Evolutionary conservation across 179 eudicot genomes (phyloP).

Genomic region (Amaranthus tricolor): DNA sequence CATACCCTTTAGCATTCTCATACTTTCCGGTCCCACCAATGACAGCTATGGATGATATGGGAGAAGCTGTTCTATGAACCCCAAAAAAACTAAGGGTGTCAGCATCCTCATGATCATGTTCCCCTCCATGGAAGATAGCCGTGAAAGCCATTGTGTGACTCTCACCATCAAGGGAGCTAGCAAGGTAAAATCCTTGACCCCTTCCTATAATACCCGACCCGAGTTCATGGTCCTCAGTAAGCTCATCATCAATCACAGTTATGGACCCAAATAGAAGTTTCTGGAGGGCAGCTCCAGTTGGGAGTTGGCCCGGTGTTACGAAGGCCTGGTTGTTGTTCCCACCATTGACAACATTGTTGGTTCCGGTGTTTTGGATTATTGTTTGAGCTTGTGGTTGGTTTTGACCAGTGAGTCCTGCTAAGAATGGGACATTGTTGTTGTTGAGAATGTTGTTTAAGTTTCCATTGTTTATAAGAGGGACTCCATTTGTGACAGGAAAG

Average conservation of each 20-base stretch:
- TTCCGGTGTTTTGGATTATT: constrained; percentile 55
- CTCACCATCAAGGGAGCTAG: constrained; percentile 81
- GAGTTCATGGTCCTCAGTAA: constrained; percentile 78
- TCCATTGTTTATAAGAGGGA: constrained; percentile 35
- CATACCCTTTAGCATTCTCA: constrained; percentile 81
- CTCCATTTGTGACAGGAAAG: constrained; percentile 37
- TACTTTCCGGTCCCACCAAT: constrained; percentile 88
- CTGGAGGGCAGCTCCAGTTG: constrained; percentile 66
- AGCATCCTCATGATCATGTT: constrained; percentile 36
- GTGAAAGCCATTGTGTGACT: constrained; percentile 87
- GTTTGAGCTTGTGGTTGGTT: constrained; percentile 37
- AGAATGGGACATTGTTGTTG: constrained; percentile 44
- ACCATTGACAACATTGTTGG: constrained; percentile 39
- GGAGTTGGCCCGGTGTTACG: constrained; percentile 84
- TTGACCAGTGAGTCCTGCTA: constrained; percentile 40
- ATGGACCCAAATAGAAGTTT: constrained; percentile 81
- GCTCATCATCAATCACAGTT: constrained; percentile 74
- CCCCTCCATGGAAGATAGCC: constrained; percentile 52
- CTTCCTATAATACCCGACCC: constrained; percentile 65
- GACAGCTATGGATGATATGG: constrained; percentile 62
- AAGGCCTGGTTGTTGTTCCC: constrained; percentile 61
- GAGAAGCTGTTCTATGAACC: constrained; percentile 76
- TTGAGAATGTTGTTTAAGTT: constrained; percentile 37
- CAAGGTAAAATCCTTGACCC: constrained; percentile 81
- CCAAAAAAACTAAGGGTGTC: constrained; percentile 80